Conservation (phyloP, 257 asterid genomes). For the Fraxinus americana region DNA sequence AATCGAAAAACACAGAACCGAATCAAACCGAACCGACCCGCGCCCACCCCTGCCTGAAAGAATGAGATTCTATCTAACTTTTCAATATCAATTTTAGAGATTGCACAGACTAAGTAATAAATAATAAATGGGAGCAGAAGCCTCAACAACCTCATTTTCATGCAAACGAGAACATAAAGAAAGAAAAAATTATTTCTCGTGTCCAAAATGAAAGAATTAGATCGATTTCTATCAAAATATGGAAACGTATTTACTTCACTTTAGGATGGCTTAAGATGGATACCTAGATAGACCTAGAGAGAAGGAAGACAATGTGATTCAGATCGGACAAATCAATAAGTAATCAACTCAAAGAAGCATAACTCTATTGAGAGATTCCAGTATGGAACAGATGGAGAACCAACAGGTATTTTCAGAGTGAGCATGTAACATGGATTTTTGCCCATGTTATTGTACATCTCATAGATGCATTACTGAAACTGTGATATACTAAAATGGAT, state of each 20-base stretch:
- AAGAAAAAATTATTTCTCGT: not conserved
- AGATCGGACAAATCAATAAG: no score
- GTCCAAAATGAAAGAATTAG: not conserved
- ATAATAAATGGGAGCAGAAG: not conserved
- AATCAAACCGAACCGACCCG: no score
- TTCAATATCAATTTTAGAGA: not conserved
- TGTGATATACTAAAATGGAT: slow-evolving; percentile 1
- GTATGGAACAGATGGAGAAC: no score
- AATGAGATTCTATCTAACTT: not conserved
- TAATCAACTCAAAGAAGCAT: no score
- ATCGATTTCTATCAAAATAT: not conserved
- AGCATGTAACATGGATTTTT: not conserved
- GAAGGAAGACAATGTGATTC: no score
- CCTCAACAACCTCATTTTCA: not conserved
- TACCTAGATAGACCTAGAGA: no score
- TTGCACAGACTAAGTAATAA: not conserved
- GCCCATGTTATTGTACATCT: not conserved
- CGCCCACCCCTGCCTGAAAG: not conserved
- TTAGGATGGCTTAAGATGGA: no score
- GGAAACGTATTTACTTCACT: not conserved
- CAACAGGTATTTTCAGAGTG: not conserved
- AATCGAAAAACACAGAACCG: no score
- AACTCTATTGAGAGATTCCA: no score
- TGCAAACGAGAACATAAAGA: not conserved
- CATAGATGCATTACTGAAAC: not conserved